Evolutionary conservation across 768 basidiomycete genomes (phyloP).

Genomic region (Gloeopeniophorella convolvens): DNA sequence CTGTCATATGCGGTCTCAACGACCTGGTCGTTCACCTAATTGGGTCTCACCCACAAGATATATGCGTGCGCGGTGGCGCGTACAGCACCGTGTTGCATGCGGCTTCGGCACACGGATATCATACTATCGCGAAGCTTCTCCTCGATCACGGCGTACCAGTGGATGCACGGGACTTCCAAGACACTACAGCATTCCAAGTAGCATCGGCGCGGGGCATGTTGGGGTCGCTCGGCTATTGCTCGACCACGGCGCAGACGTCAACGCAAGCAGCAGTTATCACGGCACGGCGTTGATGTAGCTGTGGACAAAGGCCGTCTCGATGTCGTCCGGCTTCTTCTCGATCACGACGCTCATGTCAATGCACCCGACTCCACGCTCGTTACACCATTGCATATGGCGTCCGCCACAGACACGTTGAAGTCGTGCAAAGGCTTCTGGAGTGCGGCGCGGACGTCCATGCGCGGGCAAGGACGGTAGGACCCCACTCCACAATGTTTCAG

Average conservation of each 20-base stretch:
- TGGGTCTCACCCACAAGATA: background rate
- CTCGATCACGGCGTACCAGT: background rate
- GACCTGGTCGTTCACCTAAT: background rate
- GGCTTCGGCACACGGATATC: background rate
- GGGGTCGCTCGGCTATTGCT: background rate
- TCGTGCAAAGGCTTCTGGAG: background rate
- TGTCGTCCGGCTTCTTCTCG: background rate
- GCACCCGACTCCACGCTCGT: background rate
- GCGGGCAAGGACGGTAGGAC: background rate
- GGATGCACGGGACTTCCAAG: background rate
- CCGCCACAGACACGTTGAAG: background rate
- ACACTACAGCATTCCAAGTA: background rate
- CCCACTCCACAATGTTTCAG: background rate
- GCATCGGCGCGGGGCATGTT: background rate
- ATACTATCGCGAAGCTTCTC: background rate
- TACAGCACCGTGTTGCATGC: background rate
- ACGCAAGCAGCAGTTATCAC: accelerated
- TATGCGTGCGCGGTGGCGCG: background rate
- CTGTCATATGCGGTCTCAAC: background rate
- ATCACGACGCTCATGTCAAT: background rate
- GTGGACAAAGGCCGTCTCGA: background rate
- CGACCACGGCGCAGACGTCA: background rate
- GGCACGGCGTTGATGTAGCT: background rate
- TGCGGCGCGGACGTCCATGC: background rate
- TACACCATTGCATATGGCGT: background rate